These are phyloP conservation scores for Phoma sp. DNA, from an alignment of 2,329 filamentous ascomycete genomes.

Conservation along the genomic window DNA sequence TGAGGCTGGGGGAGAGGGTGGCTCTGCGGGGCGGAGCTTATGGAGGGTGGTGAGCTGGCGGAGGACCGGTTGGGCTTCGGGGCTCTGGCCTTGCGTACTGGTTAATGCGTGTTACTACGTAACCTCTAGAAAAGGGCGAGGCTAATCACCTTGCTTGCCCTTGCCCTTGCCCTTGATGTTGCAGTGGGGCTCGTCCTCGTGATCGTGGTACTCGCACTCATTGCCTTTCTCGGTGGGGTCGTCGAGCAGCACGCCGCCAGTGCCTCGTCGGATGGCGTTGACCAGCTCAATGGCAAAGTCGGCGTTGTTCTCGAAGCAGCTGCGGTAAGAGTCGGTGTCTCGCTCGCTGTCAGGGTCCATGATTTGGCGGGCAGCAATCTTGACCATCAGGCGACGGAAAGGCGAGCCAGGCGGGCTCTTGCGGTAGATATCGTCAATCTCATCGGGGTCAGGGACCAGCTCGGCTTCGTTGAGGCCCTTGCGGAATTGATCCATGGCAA, in stretches of 20 bases:
- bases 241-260: slow-evolving; percentile 58
- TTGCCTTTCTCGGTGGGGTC: slow-evolving; percentile 56
- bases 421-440: slow-evolving; percentile 61
- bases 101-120: slow-evolving; percentile 47
- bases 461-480: slow-evolving; percentile 57
- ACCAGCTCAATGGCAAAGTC: slow-evolving; percentile 62
- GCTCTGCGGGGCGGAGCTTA: slow-evolving; percentile 37
- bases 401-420: slow-evolving; percentile 53
- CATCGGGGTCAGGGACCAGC: slow-evolving; percentile 60
- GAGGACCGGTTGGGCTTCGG: slow-evolving; percentile 35
- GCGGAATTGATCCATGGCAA: slow-evolving; percentile 62
- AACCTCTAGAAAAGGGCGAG: slow-evolving; percentile 15
- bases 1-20: slow-evolving; percentile 40
- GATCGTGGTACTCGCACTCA: slow-evolving; percentile 59
- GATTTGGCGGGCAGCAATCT: slow-evolving; percentile 62
- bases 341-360: slow-evolving; percentile 61
- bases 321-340: slow-evolving; percentile 57
- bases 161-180: slow-evolving; percentile 43
- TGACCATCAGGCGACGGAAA: slow-evolving; percentile 58
- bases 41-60: slow-evolving; percentile 38
- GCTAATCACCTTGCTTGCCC: slow-evolving; percentile 47
- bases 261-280: slow-evolving; percentile 57
- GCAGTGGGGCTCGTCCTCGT: slow-evolving; percentile 52
- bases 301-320: slow-evolving; percentile 56
- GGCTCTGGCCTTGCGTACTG: slow-evolving; percentile 41